Evolutionary conservation across 2,329 filamentous ascomycete species (phyloP), one percentile per base, ranked within the genome.

Genomic region (Zarea fungicola): DNA sequence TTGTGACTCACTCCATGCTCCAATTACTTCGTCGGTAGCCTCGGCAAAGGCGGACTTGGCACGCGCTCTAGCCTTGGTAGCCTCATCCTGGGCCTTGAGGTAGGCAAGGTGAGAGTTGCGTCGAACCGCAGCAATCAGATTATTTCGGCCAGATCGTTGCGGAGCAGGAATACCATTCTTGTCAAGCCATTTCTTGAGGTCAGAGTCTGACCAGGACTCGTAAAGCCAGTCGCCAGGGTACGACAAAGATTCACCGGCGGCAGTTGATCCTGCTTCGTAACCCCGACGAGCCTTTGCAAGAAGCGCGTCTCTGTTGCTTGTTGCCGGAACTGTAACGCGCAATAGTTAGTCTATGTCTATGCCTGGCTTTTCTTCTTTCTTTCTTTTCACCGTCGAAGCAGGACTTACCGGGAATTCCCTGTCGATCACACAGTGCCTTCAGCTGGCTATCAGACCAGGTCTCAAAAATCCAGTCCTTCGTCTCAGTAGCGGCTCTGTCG

Each of bases 221-320:
- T 96, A 99, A 36, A 97, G 74, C 93, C 93, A 97, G 71, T 96
- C 83, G 32, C 93, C 93, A 28, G 93, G 93, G 63, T 97, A 97
- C n/a, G 82, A 72, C 45, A 81, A 72, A 13, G 89, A 85, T 69
- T 96, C 85, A 52, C 88, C 88, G 10, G 66, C 65, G 68, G 83
- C 83, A 68, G 89, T 83, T 14, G 92, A 89, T 50, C 84, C 70
- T 2, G 79, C 70, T 58, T 96, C 87, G 63, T 95, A 97, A 68
- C 83, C 91, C 55, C 85, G 77, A 54, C 92, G 89, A 52, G 84
- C 81, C 59, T 88, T 81, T 59, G 85, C 78, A 56, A 97, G 76
- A 39, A 96, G 72, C 22, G 81, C 83, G 65, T 97, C 92, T 60
- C 90, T 87, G 61, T 85, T 85, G 61, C 87, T 87, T 51, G 92